Percentiles rank a stretch among this genome's conserved stretches.
Evolutionary conservation across 2,329 filamentous ascomycete genomes (phyloP).

Genomic region (Pseudomassariella vexata): DNA sequence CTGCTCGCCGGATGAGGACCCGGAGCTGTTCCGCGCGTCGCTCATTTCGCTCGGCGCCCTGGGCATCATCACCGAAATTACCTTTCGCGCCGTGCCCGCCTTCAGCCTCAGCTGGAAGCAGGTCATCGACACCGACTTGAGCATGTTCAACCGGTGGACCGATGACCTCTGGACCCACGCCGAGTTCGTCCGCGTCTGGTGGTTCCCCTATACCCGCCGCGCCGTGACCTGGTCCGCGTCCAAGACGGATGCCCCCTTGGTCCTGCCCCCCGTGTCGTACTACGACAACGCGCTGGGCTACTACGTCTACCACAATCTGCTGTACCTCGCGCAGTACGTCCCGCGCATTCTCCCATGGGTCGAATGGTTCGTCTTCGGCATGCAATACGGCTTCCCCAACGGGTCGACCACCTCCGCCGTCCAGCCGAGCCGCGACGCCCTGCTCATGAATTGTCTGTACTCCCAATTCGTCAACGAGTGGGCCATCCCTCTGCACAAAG

Average conservation of each 20-base stretch:
- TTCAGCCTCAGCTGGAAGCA: slow-evolving; percentile 88
- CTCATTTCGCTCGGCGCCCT: slow-evolving; percentile 83
- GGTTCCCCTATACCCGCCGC: slow-evolving; percentile 87
- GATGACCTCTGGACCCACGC: slow-evolving; percentile 71
- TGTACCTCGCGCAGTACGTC: slow-evolving; percentile 72
- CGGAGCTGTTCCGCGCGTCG: slow-evolving; percentile 80
- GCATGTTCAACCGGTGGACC: slow-evolving; percentile 68
- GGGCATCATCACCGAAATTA: slow-evolving; percentile 86
- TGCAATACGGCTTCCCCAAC: slow-evolving; percentile 89
- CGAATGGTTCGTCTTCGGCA: slow-evolving; percentile 94
- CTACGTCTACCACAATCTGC: slow-evolving; percentile 84
- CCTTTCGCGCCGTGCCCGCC: slow-evolving; percentile 71
- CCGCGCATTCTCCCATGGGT: slow-evolving; percentile 80
- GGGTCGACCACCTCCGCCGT: slow-evolving; percentile 66
- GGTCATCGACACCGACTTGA: slow-evolving; percentile 63
- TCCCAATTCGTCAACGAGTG: slow-evolving; percentile 99
- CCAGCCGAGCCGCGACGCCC: slow-evolving; percentile 70
- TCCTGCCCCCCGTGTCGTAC: slow-evolving; percentile 61
- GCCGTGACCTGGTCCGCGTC: slow-evolving; percentile 89
- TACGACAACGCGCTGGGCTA: slow-evolving; percentile 81
- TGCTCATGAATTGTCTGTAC: slow-evolving; percentile 96
- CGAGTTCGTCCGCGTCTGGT: slow-evolving; percentile 94
- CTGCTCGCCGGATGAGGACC: slow-evolving; percentile 65
- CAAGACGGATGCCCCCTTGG: slow-evolving; percentile 59
- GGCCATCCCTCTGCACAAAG: slow-evolving; percentile 81